Evolutionary conservation across 1,284 basidiomycete genomes (phyloP).

Genomic region (Naganishia liquefaciens): DNA sequence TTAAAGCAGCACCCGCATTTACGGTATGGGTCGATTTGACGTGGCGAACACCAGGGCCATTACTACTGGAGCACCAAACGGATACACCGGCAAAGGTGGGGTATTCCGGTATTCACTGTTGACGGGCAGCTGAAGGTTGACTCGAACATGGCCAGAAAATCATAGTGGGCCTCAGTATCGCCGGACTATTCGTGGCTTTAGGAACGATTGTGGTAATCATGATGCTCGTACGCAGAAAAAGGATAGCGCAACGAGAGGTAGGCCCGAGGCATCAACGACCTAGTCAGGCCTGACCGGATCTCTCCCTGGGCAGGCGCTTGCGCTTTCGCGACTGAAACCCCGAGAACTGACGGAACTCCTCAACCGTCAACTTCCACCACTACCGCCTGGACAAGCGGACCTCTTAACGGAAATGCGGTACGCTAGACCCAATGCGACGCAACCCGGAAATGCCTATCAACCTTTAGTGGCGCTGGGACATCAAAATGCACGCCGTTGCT

Average conservation of each 20-base stretch:
- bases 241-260: constrained; percentile 42
- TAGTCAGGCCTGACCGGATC: not conserved
- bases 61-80: constrained; percentile 39
- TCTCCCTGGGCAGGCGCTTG: constrained; percentile 38
- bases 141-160: constrained; percentile 32
- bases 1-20: constrained; percentile 38
- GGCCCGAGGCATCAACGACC: constrained; percentile 18
- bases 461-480: not conserved
- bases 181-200: constrained; percentile 40
- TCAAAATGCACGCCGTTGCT: not conserved
- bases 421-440: not conserved
- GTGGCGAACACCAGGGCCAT: constrained; percentile 36
- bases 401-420: constrained; percentile 4
- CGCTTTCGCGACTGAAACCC: constrained; percentile 44
- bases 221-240: constrained; percentile 40
- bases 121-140: not conserved
- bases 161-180: constrained; percentile 43
- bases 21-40: constrained; percentile 44
- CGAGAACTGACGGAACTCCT: constrained; percentile 45
- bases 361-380: constrained; percentile 31
- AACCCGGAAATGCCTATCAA: not conserved
- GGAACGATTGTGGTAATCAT: constrained; percentile 38
- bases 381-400: not conserved
- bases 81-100: constrained; percentile 29
- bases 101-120: constrained; percentile 15